Base-by-base conservation (phyloP, 441 rosid genomes). In the Pelargonium australe region DNA sequence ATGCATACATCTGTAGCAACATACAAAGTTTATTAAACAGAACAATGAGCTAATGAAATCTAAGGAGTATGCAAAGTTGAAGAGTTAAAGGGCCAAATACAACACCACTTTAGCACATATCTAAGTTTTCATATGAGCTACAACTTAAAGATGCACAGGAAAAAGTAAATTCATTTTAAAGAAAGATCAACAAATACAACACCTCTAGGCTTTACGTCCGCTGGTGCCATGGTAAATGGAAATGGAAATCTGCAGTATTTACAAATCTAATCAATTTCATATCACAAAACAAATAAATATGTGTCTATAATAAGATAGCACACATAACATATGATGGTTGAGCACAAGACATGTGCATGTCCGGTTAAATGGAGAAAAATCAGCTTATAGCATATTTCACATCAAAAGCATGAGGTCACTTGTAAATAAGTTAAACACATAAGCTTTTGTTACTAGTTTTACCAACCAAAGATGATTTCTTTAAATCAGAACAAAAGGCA, bases 191-290 rank as follows among this genome's bases (percentile, higher is more conserved):
- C 57, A 49, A n/a, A n/a, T n/a, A 68, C 20, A 17, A 13, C 7
- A 60, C 63, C 63, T 60, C 63, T 60, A 17, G 63, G 63, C 63
- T 60, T 60, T 19, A 60, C 19, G 7, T 19, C 63, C 11, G 63
- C 34, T 60, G 63, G 63, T 9, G 63, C 63, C 63, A 60, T 60
- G 25, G 63, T 60, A 10, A 60, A 60, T 9, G 34, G 5, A 19
- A 60, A 9, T 17, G 34, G 31, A 60, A 23, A 60, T 20, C 63
- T 60, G 63, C 34, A 60, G 63, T 10, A 20, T 19, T 17, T 7
- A 60, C 31, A 60, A 58, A 60, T 4, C 25, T 6, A 60, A 16
- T 60, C 20, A 60, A 19, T 10, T 60, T 9, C 4, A 19, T 5
- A 7, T 60, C 20, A 23, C 19, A 14, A 51, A 51, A 51, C 16